Base-by-base conservation (phyloP, 768 basidiomycete species). In the Podaxis sp. region DNA sequence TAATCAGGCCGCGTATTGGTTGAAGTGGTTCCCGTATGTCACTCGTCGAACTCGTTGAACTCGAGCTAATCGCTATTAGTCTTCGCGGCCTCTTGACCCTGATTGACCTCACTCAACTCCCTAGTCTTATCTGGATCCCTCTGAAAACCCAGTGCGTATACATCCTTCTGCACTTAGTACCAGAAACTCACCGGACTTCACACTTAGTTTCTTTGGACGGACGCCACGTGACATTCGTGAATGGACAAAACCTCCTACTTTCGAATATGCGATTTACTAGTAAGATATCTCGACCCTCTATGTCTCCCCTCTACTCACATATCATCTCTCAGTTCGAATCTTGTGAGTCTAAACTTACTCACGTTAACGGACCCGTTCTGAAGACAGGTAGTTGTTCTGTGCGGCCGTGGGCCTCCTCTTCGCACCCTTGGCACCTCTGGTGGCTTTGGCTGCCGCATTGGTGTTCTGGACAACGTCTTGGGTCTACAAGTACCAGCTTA, bases 401-500 rank as follows among this genome's bases (percentile, higher is more conserved):
- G 84, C 74, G 3, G 79, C 86, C 9, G 89, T 95, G 48, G 92
- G 84, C 0, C 72, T 96, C 54, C 84, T 94, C 40, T 95, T 95
- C 70, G 90, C 93, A 0, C 93, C 94, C 3, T 75, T 95, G 1
- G 93, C 93, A 0, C 94, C 94, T 1, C 74, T 95, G 49, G 90
- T 96, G 12, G 79, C 83, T 8, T 77, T 91, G 40, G 89, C 86
- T 11, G 90, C 84, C 13, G 85, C 86, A 2, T 67, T 87, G 26
- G 87, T 92, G 26, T 90, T 92, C 72, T 94, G 90, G 88, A 74
- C 85, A 53, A 80, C 80, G 61, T 84, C 84, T 6, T 83, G 83
- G 79, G 87, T 89, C 19, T 92, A 92, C 80, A 95, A 95, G 74
- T 95, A 95, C 69, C 87, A 92, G 75, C 78, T 95, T 28, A 88